These are phyloP conservation scores for Aspergillus latus DNA, from an alignment of 2,329 filamentous ascomycete genomes.

Conservation along the genomic window DNA sequence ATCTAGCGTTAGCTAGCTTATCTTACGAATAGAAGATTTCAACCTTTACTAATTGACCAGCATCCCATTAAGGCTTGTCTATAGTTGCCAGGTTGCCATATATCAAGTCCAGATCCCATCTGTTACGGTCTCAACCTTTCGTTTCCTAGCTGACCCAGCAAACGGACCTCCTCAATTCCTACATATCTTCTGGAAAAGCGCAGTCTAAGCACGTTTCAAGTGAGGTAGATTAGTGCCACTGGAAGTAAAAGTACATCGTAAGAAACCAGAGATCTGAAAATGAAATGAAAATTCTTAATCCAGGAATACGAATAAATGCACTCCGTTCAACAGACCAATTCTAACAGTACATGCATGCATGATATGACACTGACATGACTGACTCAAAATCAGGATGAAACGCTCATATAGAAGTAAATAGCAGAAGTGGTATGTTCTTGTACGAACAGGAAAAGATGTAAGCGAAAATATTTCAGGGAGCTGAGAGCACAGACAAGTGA, in stretches of 20 bases:
- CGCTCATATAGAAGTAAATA: background rate
- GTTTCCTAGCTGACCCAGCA: no score
- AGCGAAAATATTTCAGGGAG: background rate
- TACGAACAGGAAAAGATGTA: background rate
- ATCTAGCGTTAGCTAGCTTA: background rate
- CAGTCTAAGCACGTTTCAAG: background rate
- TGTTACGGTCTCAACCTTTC: no score
- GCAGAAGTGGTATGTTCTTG: background rate
- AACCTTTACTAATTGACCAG: background rate
- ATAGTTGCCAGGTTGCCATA: no score
- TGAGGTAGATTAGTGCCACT: background rate
- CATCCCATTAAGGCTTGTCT: no score
- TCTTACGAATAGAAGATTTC: background rate
- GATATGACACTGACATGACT: background rate
- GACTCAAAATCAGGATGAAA: constrained; percentile 7
- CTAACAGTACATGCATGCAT: constrained; percentile 1
- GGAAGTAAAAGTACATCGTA: constrained; percentile 2
- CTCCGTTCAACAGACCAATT: constrained; percentile 5
- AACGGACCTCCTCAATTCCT: no score
- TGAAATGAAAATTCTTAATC: background rate
- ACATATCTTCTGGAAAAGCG: no score
- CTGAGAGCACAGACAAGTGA: background rate
- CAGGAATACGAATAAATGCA: background rate
- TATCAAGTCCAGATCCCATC: no score
- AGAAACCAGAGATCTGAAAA: background rate